Evolutionary conservation across 2,329 filamentous ascomycete genomes (phyloP).

Genomic region (Rutstroemia sp.): DNA sequence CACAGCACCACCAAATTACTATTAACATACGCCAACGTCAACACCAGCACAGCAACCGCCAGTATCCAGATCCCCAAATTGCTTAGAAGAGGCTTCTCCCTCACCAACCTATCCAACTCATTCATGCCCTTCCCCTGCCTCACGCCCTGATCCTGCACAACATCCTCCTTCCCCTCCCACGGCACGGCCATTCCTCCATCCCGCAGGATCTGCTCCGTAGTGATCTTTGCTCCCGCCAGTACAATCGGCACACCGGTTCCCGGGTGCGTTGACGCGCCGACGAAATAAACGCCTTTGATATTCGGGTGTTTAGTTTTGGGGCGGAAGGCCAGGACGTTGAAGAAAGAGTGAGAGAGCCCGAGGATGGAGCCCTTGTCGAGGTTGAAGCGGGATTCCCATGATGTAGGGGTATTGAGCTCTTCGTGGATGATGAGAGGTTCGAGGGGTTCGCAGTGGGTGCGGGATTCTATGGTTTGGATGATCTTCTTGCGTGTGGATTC

Average conservation of each 20-base stretch:
- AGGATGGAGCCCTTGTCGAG: slow-evolving; percentile 69
- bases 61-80: slow-evolving; percentile 17
- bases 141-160: slow-evolving; percentile 15
- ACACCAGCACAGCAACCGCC: slow-evolving; percentile 12
- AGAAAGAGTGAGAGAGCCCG: slow-evolving; percentile 64
- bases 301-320: slow-evolving; percentile 41
- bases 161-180: slow-evolving; percentile 14
- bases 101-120: slow-evolving; percentile 21
- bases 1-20: slow-evolving; percentile 16
- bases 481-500: slow-evolving; percentile 50
- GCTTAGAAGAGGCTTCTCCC: slow-evolving; percentile 12
- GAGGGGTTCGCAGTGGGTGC: slow-evolving; percentile 49
- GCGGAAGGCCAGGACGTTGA: slow-evolving; percentile 62
- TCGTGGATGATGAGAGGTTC: slow-evolving; percentile 39
- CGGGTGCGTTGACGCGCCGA: slow-evolving; percentile 68
- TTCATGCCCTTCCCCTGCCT: slow-evolving; percentile 17
- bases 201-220: slow-evolving; percentile 43
- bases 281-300: slow-evolving; percentile 56
- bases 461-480: slow-evolving; percentile 50
- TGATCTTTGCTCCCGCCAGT: slow-evolving; percentile 60
- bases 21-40: slow-evolving; percentile 15
- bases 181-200: slow-evolving; percentile 17
- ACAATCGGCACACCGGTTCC: slow-evolving; percentile 71
- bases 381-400: slow-evolving; percentile 63
- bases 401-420: slow-evolving; percentile 55